phyloP scores from a whole-genome alignment of 768 basidiomycete genomes.

The Mycena sanguinolenta region DNA sequence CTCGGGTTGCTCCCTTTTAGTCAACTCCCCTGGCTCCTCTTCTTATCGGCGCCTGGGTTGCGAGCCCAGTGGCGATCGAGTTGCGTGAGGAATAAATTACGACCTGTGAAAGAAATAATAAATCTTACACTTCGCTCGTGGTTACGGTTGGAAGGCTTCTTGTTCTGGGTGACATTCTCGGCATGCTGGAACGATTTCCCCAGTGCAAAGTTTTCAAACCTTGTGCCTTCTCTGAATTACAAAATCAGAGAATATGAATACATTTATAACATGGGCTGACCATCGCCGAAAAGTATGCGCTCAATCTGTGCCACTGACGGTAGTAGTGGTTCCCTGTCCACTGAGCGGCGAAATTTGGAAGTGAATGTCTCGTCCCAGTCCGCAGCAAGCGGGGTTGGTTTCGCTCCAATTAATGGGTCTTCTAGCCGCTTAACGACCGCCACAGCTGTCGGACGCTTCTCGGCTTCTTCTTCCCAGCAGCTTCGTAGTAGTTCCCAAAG shows the following conservation, averaged over 20 bases:
- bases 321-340: too few relatives aligned
- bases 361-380: too few relatives aligned
- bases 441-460: not conserved
- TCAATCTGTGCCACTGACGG: too few relatives aligned
- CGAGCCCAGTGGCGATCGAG: not conserved
- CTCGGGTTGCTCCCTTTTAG: too few relatives aligned
- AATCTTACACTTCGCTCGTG: not conserved
- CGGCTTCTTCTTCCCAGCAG: constrained; percentile 8
- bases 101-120: not conserved
- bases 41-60: not conserved
- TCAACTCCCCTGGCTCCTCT: not conserved
- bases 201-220: not conserved
- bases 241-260: too few relatives aligned
- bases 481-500: constrained; percentile 14
- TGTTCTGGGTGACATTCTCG: not conserved
- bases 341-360: too few relatives aligned
- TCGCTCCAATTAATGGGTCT: constrained; percentile 15
- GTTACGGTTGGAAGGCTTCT: not conserved
- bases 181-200: not conserved
- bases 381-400: constrained; percentile 12
- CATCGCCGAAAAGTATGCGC: too few relatives aligned
- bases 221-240: not conserved
- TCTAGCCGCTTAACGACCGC: constrained; percentile 6
- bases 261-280: too few relatives aligned
- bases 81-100: not conserved